Evolutionary conservation across 192 early-diverging fungal species (phyloP).

Genomic region (Linderina pennispora): DNA sequence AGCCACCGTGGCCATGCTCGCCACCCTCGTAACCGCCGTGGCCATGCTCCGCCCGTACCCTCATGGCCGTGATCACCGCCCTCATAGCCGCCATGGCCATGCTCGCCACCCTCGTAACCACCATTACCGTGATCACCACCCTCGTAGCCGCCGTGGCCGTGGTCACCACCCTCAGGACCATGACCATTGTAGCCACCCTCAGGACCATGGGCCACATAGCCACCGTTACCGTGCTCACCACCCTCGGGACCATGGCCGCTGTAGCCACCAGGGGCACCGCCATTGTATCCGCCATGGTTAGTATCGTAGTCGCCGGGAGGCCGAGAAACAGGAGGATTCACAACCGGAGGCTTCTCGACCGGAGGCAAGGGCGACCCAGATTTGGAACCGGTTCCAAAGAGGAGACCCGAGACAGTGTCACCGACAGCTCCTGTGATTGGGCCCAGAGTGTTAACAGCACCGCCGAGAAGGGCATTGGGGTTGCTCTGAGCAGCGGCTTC

Average conservation of each 20-base stretch:
- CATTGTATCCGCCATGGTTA: conserved; percentile 7
- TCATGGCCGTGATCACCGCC: neutral
- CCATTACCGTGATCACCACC: neutral
- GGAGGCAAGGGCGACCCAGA: too few species aligned
- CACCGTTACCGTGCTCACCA: conserved; percentile 1
- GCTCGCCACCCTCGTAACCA: conserved; percentile 4
- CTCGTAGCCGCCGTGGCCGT: neutral
- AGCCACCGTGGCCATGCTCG: conserved; percentile 1
- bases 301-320: neutral
- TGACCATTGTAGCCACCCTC: conserved; percentile 3
- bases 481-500: neutral
- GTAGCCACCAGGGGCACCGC: conserved; percentile 4
- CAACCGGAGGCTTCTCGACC: too few species aligned
- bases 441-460: conserved; percentile 11
- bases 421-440: conserved; percentile 21
- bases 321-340: neutral
- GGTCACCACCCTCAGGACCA: neutral
- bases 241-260: conserved; percentile 4
- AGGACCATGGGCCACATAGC: neutral
- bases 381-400: too few species aligned
- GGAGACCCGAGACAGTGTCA: conserved; percentile 4
- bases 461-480: conserved; percentile 11
- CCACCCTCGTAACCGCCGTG: conserved; percentile 3
- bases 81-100: conserved; percentile 10
- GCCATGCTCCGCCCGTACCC: too few species aligned